Conservation (phyloP, 306 rosid genomes). For the Malus fusca region DNA sequence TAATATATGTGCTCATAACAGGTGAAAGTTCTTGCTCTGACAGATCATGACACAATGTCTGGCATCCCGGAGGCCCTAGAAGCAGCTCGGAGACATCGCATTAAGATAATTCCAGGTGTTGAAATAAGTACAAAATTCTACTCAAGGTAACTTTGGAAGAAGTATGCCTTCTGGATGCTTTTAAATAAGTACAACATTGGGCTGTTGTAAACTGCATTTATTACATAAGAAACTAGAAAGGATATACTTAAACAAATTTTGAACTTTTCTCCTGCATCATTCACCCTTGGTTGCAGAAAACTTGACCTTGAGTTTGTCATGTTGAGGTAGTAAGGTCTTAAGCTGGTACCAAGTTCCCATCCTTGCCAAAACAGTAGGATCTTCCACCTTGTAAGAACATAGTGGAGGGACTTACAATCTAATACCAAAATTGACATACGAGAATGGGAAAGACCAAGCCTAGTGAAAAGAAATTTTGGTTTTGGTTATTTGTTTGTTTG, state of each 20-base stretch:
- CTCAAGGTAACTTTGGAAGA: slow-evolving; percentile 43
- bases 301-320: background rate
- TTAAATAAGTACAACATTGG: background rate
- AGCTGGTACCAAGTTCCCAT: background rate
- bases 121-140: slow-evolving; percentile 78
- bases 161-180: slow-evolving; percentile 6
- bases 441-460: background rate
- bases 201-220: background rate
- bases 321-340: background rate
- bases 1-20: slow-evolving; percentile 61
- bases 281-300: background rate
- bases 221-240: background rate
- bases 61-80: slow-evolving; percentile 91
- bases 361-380: background rate
- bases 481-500: too few relatives aligned
- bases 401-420: background rate
- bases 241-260: too few relatives aligned
- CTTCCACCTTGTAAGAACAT: background rate
- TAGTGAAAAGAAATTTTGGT: background rate
- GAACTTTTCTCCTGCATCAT: background rate
- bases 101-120: slow-evolving; percentile 96
- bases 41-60: slow-evolving; percentile 98
- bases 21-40: slow-evolving; percentile 99
- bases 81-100: slow-evolving; percentile 71
- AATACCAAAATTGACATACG: background rate